These are phyloP conservation scores for Botrytis sinoallii DNA, from an alignment of 2,329 filamentous ascomycete species.

Conservation along the genomic window DNA sequence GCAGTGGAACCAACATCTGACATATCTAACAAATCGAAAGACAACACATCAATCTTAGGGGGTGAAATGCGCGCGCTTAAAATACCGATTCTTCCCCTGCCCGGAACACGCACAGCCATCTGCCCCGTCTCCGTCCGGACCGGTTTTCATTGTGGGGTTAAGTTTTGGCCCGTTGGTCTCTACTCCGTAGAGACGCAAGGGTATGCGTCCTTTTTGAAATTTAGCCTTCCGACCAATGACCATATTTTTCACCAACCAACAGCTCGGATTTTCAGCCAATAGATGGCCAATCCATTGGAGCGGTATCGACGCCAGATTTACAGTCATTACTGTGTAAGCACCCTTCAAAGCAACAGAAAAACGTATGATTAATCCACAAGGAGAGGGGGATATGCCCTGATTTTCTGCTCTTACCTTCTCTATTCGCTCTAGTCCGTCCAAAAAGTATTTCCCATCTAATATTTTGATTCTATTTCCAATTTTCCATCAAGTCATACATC, in stretches of 20 bases:
- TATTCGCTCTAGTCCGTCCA: neutral
- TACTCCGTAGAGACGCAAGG: neutral
- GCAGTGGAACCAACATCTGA: conserved; percentile 8
- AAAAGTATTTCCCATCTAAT: neutral
- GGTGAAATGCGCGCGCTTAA: conserved; percentile 12
- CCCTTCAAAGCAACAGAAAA: neutral
- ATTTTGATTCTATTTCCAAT: neutral
- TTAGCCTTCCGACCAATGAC: neutral
- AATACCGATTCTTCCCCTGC: neutral
- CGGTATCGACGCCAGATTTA: neutral
- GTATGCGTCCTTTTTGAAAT: neutral
- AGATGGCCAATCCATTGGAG: neutral
- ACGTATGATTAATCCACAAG: neutral
- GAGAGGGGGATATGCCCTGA: neutral
- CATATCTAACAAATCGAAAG: neutral
- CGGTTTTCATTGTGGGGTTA: neutral
- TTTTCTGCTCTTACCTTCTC: neutral
- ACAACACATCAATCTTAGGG: conserved; percentile 8
- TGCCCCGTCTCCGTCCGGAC: neutral
- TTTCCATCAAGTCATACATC: conserved; percentile 5
- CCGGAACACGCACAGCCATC: conserved; percentile 1
- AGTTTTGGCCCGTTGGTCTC: neutral
- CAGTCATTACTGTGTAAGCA: neutral
- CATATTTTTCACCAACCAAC: neutral
- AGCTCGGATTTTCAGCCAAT: conserved; percentile 11